Conservation (phyloP, 164 flowering plant species). For the Akebia trifoliata region DNA sequence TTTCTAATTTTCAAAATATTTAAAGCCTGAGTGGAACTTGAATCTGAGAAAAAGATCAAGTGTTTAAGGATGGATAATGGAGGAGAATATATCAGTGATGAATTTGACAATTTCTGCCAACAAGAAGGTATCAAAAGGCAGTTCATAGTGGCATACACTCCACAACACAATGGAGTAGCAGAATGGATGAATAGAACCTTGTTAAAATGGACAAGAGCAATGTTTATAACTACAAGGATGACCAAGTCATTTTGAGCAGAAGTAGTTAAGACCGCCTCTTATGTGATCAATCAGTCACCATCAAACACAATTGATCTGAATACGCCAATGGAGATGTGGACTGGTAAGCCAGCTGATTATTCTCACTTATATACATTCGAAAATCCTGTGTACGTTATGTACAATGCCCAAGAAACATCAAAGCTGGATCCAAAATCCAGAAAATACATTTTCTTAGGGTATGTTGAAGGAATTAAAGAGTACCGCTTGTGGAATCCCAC, state of each 20-base stretch:
- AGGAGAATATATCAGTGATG: conserved; percentile 9
- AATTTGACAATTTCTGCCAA: conserved; percentile 3
- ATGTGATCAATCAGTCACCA: conserved; percentile 13
- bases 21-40: conserved; percentile 11
- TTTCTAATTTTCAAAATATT: conserved; percentile 8
- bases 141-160: conserved; percentile 9
- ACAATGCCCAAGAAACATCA: conserved; percentile 19
- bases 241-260: neutral
- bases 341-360: conserved; percentile 11
- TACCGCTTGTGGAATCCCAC: conserved; percentile 13
- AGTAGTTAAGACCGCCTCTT: conserved; percentile 12
- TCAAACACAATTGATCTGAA: conserved; percentile 13
- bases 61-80: conserved; percentile 12
- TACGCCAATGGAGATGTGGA: conserved; percentile 15
- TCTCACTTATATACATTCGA: neutral
- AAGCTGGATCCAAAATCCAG: conserved; percentile 24
- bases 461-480: conserved; percentile 7
- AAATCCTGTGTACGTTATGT: conserved; percentile 9
- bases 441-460: conserved; percentile 11
- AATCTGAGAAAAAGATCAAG: conserved; percentile 11
- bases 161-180: conserved; percentile 1
- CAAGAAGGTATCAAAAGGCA: conserved; percentile 15
- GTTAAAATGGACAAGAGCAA: conserved; percentile 10
- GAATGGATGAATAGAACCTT: conserved; percentile 14
- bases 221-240: neutral